Evolutionary conservation across 2,329 filamentous ascomycete genomes (phyloP).

Genomic region (Microdochium paspali): DNA sequence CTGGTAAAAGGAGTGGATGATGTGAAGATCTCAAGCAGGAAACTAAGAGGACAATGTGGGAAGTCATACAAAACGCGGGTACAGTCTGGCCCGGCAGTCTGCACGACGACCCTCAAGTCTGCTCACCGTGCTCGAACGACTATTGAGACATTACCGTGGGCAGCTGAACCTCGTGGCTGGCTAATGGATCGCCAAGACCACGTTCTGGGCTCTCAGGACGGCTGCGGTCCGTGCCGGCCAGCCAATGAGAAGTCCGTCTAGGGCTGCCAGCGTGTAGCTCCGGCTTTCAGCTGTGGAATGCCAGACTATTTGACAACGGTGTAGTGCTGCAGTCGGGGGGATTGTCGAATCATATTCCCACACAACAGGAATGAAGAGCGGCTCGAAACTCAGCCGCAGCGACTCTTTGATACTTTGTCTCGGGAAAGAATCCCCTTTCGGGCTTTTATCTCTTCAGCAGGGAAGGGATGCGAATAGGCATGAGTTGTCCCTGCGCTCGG

Average conservation of each 20-base stretch:
- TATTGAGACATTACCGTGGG: background rate
- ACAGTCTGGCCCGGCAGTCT: too few relatives aligned
- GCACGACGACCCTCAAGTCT: too few relatives aligned
- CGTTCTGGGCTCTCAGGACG: background rate
- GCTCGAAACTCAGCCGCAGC: background rate
- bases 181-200: background rate
- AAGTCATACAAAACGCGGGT: too few relatives aligned
- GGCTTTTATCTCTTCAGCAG: too few relatives aligned
- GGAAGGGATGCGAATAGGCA: too few relatives aligned
- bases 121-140: background rate
- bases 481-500: too few relatives aligned
- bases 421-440: background rate
- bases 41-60: background rate
- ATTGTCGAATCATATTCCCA: background rate
- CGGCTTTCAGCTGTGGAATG: background rate
- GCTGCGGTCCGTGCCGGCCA: background rate
- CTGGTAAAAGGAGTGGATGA: background rate
- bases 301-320: background rate
- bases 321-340: background rate
- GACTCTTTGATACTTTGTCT: background rate
- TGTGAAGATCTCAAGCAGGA: background rate
- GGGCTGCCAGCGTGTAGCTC: background rate
- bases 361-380: background rate
- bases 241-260: background rate
- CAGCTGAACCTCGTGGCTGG: background rate